phyloP scores from a whole-genome alignment of 1,284 basidiomycete species.

The Trichosporon sp. region DNA sequence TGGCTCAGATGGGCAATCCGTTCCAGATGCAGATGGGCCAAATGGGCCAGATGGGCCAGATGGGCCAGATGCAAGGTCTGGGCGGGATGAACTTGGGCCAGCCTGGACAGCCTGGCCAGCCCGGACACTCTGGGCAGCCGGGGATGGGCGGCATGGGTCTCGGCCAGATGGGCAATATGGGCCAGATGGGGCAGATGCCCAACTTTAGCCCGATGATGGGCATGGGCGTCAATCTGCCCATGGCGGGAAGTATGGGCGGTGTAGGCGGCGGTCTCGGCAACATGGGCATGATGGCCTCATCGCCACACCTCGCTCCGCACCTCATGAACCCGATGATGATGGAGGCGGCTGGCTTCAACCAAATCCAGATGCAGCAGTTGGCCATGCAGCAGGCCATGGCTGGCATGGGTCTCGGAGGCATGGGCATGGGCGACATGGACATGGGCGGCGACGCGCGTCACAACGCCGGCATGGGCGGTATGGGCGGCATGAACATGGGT shows the following conservation, averaged over 20 bases:
- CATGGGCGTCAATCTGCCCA: not conserved
- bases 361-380: not conserved
- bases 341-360: not conserved
- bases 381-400: conserved; percentile 4
- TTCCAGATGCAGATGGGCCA: conserved; percentile 22
- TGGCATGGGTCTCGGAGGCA: not conserved
- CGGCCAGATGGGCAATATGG: not conserved
- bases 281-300: not conserved
- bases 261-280: not conserved
- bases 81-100: conserved; percentile 4
- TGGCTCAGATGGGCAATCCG: conserved; percentile 5
- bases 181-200: conserved; percentile 9
- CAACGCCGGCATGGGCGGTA: not conserved
- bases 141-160: not conserved
- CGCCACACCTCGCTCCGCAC: conserved; percentile 4
- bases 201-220: not conserved
- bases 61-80: too few species aligned
- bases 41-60: conserved; percentile 27
- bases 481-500: not conserved
- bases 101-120: not conserved
- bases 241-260: not conserved
- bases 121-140: too few species aligned
- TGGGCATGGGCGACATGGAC: conserved; percentile 5
- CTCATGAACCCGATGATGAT: not conserved
- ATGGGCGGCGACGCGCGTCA: not conserved